Evolutionary conservation across 2,329 filamentous ascomycete genomes (phyloP).

Genomic region (Sarocladiaceae sp.): DNA sequence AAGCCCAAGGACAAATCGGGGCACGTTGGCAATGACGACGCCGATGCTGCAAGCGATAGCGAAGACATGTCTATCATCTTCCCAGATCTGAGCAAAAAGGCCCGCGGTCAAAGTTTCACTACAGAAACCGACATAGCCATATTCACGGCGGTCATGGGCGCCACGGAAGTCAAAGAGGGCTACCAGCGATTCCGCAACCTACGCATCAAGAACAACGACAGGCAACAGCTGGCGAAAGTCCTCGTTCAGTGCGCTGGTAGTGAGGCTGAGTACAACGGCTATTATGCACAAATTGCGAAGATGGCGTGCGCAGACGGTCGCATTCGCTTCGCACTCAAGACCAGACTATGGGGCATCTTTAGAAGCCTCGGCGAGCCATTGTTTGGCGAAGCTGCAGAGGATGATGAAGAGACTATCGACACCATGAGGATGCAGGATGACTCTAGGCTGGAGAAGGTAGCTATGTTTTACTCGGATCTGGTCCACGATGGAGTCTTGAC

Average conservation of each 20-base stretch:
- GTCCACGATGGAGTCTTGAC: conserved; percentile 41
- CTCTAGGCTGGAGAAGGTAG: conserved; percentile 47
- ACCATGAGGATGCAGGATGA: conserved; percentile 43
- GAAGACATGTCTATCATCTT: conserved; percentile 44
- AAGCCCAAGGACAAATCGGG: neutral
- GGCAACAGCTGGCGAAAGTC: conserved; percentile 67
- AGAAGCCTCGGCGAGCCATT: conserved; percentile 78
- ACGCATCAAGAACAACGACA: conserved; percentile 75
- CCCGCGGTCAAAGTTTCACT: conserved; percentile 78
- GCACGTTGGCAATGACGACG: conserved; percentile 19
- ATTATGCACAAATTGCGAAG: conserved; percentile 82
- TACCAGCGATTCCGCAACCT: conserved; percentile 76
- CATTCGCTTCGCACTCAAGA: conserved; percentile 81
- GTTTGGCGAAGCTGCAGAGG: conserved; percentile 60
- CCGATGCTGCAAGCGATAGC: conserved; percentile 26
- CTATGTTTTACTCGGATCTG: conserved; percentile 50
- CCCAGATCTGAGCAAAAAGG: conserved; percentile 70
- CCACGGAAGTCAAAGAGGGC: conserved; percentile 79
- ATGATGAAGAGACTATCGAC: conserved; percentile 50
- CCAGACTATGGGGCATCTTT: conserved; percentile 82
- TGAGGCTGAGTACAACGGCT: conserved; percentile 84
- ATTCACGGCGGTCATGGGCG: conserved; percentile 86
- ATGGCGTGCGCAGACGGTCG: conserved; percentile 72
- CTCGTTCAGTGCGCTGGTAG: conserved; percentile 82
- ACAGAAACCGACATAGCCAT: conserved; percentile 85